Evolutionary conservation across 1,284 basidiomycete genomes (phyloP), one percentile per base, ranked within the genome.

Genomic region (Agroathelia rolfsii): DNA sequence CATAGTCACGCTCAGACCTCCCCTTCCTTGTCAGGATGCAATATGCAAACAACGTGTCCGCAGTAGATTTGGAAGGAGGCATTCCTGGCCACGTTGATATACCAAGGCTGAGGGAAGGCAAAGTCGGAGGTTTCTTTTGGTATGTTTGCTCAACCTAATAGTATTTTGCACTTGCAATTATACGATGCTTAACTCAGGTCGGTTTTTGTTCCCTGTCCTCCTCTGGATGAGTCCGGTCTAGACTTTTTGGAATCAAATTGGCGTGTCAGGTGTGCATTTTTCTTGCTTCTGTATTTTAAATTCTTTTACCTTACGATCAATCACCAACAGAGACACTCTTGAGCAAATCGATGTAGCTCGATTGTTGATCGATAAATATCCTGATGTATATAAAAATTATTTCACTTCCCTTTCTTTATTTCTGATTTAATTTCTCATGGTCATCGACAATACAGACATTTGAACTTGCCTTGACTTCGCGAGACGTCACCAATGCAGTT

Each of bases 121-220:
- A 71, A 45, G 76, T 90, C 13, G 89, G 89, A 13, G 86, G 84
- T 2, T 88, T 92, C 63, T 93, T 93, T 62, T 93, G 88, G 88
- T 86, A 51, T 35, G 69, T 49, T 18, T 14, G 24, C 13, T 24
- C 4, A 18, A n/a, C n/a, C n/a, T n/a, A n/a, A n/a, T n/a, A n/a
- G n/a, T n/a, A n/a, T n/a, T n/a, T n/a, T n/a, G n/a, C n/a, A n/a
- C n/a, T 27, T 32, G 33, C 21, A 33, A 6, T 18, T 15, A 36
- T 14, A 18, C 29, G 34, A 13, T 12, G 9, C 19, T 22, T 33
- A 20, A 20, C n/a, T n/a, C 39, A 81, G 80, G 79, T 81, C 79
- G 6, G 66, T 77, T 27, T 89, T 71, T 45, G 74, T 75, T 3
- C 50, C 47, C 3, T 88, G 82, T 47, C 53, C 74, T 3, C 46